Evolutionary conservation across 495 filamentous ascomycete species (phyloP).

Genomic region (Penicillium paxilli): DNA sequence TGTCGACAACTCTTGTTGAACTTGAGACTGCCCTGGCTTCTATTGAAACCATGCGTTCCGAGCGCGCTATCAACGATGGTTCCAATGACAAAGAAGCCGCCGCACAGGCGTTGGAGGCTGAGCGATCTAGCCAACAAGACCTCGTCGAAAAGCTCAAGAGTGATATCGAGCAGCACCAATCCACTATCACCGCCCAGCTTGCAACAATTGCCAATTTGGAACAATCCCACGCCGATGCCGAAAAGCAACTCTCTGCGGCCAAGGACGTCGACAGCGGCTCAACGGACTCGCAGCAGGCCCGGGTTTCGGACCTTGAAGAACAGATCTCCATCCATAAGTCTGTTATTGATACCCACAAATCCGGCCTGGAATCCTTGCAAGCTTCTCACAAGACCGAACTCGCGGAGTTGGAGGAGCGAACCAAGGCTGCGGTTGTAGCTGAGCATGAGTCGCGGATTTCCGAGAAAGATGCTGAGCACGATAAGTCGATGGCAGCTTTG

Average conservation of each 20-base stretch:
- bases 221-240: conserved; percentile 58
- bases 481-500: conserved; percentile 58
- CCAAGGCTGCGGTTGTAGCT: conserved; percentile 39
- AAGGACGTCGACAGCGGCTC: conserved; percentile 36
- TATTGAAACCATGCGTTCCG: conserved; percentile 49
- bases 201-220: conserved; percentile 66
- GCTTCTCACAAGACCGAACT: conserved; percentile 55
- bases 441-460: conserved; percentile 47
- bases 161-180: conserved; percentile 78
- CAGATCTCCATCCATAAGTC: conserved; percentile 57
- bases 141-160: conserved; percentile 65
- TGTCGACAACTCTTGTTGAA: conserved; percentile 68
- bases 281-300: conserved; percentile 49
- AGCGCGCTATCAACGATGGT: conserved; percentile 29
- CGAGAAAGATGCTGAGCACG: conserved; percentile 56
- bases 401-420: conserved; percentile 43
- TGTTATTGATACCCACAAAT: conserved; percentile 53
- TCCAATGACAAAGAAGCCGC: conserved; percentile 46
- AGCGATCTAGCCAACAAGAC: conserved; percentile 61
- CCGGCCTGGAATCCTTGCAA: conserved; percentile 52
- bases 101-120: conserved; percentile 49
- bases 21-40: conserved; percentile 59
- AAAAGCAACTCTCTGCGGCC: conserved; percentile 52
- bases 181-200: conserved; percentile 62
- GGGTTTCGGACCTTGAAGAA: conserved; percentile 56